Evolutionary conservation across 805 yeast species (phyloP).

Genomic region (Yamadazyma scolyti): DNA sequence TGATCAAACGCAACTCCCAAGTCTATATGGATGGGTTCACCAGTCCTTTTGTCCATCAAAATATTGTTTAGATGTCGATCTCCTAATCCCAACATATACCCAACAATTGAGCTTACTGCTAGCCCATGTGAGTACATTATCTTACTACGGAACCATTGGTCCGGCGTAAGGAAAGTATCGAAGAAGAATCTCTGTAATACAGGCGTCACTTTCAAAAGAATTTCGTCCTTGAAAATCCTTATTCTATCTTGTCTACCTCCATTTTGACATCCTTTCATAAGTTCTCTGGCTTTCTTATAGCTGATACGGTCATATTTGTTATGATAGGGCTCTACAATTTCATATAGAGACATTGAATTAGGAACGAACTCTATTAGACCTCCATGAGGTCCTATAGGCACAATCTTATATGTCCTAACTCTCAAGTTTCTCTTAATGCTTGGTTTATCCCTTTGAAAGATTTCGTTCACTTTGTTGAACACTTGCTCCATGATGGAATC

Average conservation of each 20-base stretch:
- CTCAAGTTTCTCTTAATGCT: constrained; percentile 55
- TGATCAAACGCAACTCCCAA: constrained; percentile 96
- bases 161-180: constrained; percentile 60
- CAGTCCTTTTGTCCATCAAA: constrained; percentile 71
- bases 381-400: constrained; percentile 82
- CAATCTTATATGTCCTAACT: constrained; percentile 81
- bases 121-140: constrained; percentile 68
- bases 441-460: constrained; percentile 53
- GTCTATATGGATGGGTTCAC: constrained; percentile 95
- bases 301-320: constrained; percentile 12
- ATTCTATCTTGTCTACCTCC: constrained; percentile 42
- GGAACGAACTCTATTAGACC: constrained; percentile 91
- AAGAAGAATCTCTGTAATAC: constrained; percentile 69
- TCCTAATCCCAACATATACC: constrained; percentile 86
- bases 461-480: constrained; percentile 75
- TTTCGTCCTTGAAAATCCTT: constrained; percentile 37
- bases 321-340: constrained; percentile 66
- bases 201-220: constrained; percentile 57
- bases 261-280: constrained; percentile 62
- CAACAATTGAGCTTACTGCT: constrained; percentile 83
- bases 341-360: constrained; percentile 67
- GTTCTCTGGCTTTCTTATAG: constrained; percentile 48
- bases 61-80: constrained; percentile 94
- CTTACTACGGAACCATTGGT: constrained; percentile 69
- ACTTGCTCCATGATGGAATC: constrained; percentile 98